Evolutionary conservation across 2,329 filamentous ascomycete genomes (phyloP).

Genomic region (Fusarium chlamydosporum): DNA sequence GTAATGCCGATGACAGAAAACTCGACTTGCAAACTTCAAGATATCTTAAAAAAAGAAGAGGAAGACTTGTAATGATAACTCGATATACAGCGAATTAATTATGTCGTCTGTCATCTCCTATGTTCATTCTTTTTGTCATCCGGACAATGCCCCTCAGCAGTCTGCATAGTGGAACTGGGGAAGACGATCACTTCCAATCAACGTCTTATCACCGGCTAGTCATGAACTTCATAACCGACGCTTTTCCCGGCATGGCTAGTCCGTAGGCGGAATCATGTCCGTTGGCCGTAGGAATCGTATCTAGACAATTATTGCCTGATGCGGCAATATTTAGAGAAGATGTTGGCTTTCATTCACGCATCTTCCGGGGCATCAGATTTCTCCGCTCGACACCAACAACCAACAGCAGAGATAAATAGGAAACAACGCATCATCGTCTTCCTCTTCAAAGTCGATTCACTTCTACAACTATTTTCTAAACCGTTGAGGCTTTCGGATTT

Average conservation of each 20-base stretch:
- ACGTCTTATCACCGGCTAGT: constrained; percentile 2
- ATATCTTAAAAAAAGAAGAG: too few species aligned
- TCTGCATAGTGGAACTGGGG: constrained; percentile 8
- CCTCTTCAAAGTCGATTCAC: too few species aligned
- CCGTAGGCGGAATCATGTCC: constrained; percentile 3
- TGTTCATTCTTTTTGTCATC: too few species aligned
- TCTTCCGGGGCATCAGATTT: background rate
- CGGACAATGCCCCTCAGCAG: too few species aligned
- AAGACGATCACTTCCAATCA: constrained; percentile 45
- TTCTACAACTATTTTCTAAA: background rate
- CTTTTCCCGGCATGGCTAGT: constrained; percentile 2
- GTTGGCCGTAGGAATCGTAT: background rate
- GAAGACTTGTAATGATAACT: too few species aligned
- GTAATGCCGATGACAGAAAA: too few species aligned
- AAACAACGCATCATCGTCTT: background rate
- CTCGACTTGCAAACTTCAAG: too few species aligned
- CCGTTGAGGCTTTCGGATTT: accelerated
- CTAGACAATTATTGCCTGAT: constrained; percentile 12
- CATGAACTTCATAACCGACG: background rate
- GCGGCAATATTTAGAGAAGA: constrained; percentile 30
- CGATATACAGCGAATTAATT: too few species aligned
- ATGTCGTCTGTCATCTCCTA: too few species aligned
- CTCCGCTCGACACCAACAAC: background rate
- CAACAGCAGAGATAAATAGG: constrained; percentile 20
- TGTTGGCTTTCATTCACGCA: background rate